Evolutionary conservation across 345 rosid genomes (phyloP).

Genomic region (Reutealis trisperma): DNA sequence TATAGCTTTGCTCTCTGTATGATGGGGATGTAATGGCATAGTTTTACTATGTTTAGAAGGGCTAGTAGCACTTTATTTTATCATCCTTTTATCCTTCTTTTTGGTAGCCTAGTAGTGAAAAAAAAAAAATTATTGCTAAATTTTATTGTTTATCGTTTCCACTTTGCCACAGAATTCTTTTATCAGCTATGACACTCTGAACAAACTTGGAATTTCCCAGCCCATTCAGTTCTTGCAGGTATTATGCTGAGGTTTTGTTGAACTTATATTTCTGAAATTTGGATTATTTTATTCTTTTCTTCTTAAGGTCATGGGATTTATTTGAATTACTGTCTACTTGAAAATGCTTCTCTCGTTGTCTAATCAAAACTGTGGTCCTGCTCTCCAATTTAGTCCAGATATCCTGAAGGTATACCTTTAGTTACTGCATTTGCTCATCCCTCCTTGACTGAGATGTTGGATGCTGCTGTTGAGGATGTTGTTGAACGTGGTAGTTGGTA

Average conservation of each 20-base stretch:
- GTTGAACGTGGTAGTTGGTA: constrained; percentile 88
- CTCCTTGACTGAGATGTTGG: constrained; percentile 87
- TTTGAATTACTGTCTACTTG: constrained; percentile 6
- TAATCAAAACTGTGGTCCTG: constrained; percentile 44
- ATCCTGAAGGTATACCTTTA: constrained; percentile 83
- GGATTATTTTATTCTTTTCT: neutral
- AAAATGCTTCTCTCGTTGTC: constrained; percentile 26
- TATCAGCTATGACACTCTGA: constrained; percentile 70
- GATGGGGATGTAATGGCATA: neutral
- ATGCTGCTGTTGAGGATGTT: constrained; percentile 83
- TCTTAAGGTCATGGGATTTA: constrained; percentile 2
- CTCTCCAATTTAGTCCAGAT: constrained; percentile 79
- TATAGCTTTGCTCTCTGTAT: neutral
- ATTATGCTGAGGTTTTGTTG: constrained; percentile 27
- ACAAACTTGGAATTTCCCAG: constrained; percentile 89
- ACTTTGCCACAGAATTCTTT: constrained; percentile 68
- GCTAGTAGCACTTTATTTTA: neutral
- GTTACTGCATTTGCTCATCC: constrained; percentile 76
- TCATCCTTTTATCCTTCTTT: constrained; percentile 1
- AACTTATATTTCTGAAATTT: constrained; percentile 12
- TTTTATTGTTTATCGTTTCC: constrained; percentile 22
- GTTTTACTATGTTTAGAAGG: neutral
- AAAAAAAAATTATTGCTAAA: neutral
- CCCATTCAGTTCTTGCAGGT: constrained; percentile 94
- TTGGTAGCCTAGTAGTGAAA: neutral